phyloP scores from a whole-genome alignment of 2,329 filamentous ascomycete genomes.

The Fusarium cyanostomum region DNA sequence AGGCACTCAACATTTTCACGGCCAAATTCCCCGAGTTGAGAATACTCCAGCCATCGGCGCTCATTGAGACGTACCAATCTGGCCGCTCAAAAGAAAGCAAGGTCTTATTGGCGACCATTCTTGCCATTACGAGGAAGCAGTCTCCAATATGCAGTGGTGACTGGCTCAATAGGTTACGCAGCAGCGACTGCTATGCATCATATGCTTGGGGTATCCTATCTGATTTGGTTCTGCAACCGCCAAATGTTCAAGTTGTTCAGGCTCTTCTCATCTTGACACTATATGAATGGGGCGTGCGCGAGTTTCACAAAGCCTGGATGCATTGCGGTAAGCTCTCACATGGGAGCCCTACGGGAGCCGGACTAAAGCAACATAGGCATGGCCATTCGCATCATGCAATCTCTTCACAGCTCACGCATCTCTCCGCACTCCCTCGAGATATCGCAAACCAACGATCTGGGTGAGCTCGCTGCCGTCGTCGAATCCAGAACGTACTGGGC shows the following conservation, averaged over 20 bases:
- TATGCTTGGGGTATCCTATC: slow-evolving; percentile 27
- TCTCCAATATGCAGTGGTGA: slow-evolving; percentile 15
- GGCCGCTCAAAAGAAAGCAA: slow-evolving; percentile 40
- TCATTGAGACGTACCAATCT: slow-evolving; percentile 40
- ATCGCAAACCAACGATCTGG: slow-evolving; percentile 19
- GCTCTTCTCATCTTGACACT: slow-evolving; percentile 52
- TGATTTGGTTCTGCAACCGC: slow-evolving; percentile 26
- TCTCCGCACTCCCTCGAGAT: slow-evolving; percentile 28
- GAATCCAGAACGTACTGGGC: slow-evolving; percentile 56
- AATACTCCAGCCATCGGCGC: slow-evolving; percentile 47
- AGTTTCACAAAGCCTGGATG: slow-evolving; percentile 56
- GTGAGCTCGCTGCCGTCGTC: slow-evolving; percentile 38
- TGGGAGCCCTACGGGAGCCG: accelerated
- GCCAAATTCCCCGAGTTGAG: slow-evolving; percentile 49
- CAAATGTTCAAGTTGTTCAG: slow-evolving; percentile 48
- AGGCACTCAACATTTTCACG: slow-evolving; percentile 48
- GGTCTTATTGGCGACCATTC: slow-evolving; percentile 30
- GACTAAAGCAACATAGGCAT: slow-evolving; percentile 15
- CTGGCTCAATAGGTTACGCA: slow-evolving; percentile 17
- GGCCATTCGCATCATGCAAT: slow-evolving; percentile 40
- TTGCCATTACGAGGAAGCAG: slow-evolving; percentile 31
- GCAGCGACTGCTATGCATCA: slow-evolving; percentile 17
- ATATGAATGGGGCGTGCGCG: slow-evolving; percentile 54
- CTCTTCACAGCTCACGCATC: slow-evolving; percentile 35
- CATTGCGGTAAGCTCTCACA: slow-evolving; percentile 39